Evolutionary conservation across 2,329 filamentous ascomycete species (phyloP).

Genomic region (Chrysosporium queenslandicum): DNA sequence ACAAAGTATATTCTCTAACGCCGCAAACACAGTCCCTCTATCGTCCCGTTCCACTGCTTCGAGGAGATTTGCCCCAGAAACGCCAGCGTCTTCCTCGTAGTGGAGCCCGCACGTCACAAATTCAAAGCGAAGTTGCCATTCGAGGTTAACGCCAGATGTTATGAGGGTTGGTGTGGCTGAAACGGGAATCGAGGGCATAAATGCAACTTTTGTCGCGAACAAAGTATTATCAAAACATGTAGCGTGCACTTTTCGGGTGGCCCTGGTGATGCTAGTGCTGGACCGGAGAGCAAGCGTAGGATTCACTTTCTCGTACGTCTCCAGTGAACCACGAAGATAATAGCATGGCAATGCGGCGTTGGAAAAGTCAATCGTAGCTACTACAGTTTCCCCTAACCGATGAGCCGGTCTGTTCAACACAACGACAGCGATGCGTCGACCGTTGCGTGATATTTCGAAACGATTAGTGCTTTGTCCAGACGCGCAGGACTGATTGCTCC

Average conservation of each 20-base stretch:
- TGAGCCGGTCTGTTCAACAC: slow-evolving; percentile 82
- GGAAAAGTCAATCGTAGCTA: slow-evolving; percentile 73
- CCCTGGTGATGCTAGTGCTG: slow-evolving; percentile 72
- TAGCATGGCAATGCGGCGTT: slow-evolving; percentile 72
- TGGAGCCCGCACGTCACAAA: slow-evolving; percentile 66
- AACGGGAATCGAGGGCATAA: slow-evolving; percentile 72
- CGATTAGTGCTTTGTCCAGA: slow-evolving; percentile 77
- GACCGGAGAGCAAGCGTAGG: slow-evolving; percentile 71
- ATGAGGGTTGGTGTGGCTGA: slow-evolving; percentile 82
- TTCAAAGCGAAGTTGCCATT: slow-evolving; percentile 83
- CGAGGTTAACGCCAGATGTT: slow-evolving; percentile 74
- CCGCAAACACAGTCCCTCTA: slow-evolving; percentile 64
- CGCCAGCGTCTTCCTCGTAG: slow-evolving; percentile 30
- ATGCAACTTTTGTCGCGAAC: slow-evolving; percentile 67
- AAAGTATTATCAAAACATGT: slow-evolving; percentile 71
- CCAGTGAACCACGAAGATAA: slow-evolving; percentile 70
- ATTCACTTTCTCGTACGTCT: slow-evolving; percentile 77
- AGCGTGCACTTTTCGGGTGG: slow-evolving; percentile 72
- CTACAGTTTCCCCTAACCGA: slow-evolving; percentile 77
- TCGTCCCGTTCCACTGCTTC: slow-evolving; percentile 74
- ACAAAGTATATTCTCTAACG: slow-evolving; percentile 65
- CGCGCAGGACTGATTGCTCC: slow-evolving; percentile 59
- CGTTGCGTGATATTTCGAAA: slow-evolving; percentile 89
- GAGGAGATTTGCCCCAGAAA: slow-evolving; percentile 47
- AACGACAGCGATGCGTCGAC: slow-evolving; percentile 81